Conservation (phyloP, 164 flowering plant genomes). For the Umbilicus rupestris region DNA sequence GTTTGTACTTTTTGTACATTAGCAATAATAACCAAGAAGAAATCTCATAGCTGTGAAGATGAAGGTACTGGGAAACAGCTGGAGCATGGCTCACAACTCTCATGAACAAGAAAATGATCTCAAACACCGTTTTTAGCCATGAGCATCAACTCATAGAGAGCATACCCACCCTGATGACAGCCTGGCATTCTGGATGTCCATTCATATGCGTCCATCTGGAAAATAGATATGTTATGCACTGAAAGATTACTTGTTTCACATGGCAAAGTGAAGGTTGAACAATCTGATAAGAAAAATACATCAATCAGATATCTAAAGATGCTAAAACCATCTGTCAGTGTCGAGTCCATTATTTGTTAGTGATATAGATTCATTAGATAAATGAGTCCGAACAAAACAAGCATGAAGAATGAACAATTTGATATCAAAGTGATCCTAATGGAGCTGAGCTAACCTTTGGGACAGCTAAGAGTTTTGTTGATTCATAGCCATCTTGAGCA, state of each 20-base stretch:
- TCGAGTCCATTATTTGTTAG: background rate
- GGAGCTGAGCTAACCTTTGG: slow-evolving; percentile 44
- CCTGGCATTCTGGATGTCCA: slow-evolving; percentile 85
- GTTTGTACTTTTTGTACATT: background rate
- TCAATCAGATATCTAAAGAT: background rate
- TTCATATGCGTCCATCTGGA: slow-evolving; percentile 52
- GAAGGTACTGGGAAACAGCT: background rate
- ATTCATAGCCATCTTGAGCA: slow-evolving; percentile 90
- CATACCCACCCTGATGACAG: slow-evolving; percentile 89
- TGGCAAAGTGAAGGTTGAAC: background rate
- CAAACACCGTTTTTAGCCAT: slow-evolving; percentile 21
- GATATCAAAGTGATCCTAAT: background rate
- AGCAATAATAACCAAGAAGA: background rate
- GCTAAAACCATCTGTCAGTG: background rate
- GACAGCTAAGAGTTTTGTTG: slow-evolving; percentile 64
- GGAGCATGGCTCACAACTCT: background rate
- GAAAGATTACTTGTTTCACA: background rate
- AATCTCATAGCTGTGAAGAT: background rate
- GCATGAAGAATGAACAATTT: slow-evolving; percentile 1
- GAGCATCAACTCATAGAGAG: slow-evolving; percentile 66
- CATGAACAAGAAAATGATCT: slow-evolving; percentile 10
- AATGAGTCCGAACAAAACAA: background rate
- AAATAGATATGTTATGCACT: slow-evolving; percentile 11
- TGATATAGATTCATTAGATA: background rate
- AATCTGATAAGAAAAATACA: background rate